Evolutionary conservation across 2,329 filamentous ascomycete species (phyloP).

Genomic region (Ilyonectria sp.): DNA sequence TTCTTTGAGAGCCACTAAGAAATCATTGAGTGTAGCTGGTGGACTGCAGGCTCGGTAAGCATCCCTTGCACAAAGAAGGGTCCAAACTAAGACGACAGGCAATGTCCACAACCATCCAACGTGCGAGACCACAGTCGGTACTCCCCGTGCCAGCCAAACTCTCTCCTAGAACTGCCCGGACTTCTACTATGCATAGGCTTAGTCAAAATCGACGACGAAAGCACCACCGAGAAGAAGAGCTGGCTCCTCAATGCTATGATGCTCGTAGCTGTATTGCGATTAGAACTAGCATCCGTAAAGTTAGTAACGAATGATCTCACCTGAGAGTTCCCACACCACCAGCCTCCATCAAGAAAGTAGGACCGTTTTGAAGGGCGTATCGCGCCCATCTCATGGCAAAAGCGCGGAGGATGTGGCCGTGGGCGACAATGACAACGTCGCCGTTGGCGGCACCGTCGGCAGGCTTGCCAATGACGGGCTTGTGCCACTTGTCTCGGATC

Average conservation of each 20-base stretch:
- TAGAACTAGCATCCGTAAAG: conserved; percentile 15
- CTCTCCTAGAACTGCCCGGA: not conserved
- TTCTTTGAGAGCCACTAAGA: not conserved
- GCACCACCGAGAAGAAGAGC: conserved; percentile 84
- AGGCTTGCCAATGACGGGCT: conserved; percentile 70
- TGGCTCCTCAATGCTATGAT: conserved; percentile 83
- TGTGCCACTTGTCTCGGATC: conserved; percentile 78
- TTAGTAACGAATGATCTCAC: conserved; percentile 56
- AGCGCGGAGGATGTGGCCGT: conserved; percentile 90
- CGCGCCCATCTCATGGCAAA: conserved; percentile 91
- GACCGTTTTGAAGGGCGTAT: conserved; percentile 80
- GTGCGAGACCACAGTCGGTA: not conserved
- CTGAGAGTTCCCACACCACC: conserved; percentile 88
- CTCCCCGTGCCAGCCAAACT: not conserved
- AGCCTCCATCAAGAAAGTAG: conserved; percentile 87
- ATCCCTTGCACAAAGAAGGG: too few species aligned
- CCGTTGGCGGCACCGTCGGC: conserved; percentile 56
- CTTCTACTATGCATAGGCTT: not conserved
- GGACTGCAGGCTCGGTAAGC: not conserved
- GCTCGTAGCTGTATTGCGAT: conserved; percentile 76
- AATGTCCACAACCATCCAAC: not conserved
- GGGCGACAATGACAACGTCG: conserved; percentile 78
- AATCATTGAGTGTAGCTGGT: not conserved
- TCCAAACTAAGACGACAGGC: too few species aligned
- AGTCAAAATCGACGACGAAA: conserved; percentile 67